Percentiles rank a stretch among this genome's conserved stretches.
phyloP scores from a whole-genome alignment of 805 yeast genomes.

The Yarrowia hollandica region DNA sequence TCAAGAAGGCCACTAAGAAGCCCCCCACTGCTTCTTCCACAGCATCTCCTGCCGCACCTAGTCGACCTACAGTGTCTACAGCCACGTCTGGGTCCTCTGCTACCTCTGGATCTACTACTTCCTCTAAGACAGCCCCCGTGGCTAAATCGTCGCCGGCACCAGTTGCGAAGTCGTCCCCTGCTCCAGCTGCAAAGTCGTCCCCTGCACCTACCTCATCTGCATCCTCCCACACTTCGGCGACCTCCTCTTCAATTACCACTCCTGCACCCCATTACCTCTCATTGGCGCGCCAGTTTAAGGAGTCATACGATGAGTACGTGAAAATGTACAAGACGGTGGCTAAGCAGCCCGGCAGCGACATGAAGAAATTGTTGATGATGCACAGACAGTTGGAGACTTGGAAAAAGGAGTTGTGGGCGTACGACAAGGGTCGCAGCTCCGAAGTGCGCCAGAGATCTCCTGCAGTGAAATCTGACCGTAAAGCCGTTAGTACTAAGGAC shows the following conservation, averaged over 20 bases:
- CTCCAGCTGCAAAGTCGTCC: neutral
- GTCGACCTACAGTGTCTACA: too few species aligned
- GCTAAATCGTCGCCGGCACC: neutral
- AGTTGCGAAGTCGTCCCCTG: neutral
- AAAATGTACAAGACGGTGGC: slow-evolving; percentile 45
- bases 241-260: neutral
- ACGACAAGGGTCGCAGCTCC: slow-evolving; percentile 15
- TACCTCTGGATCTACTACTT: neutral
- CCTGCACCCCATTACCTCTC: slow-evolving; percentile 35
- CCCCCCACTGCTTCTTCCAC: neutral
- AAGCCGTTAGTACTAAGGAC: slow-evolving; percentile 23
- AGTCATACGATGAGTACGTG: slow-evolving; percentile 52
- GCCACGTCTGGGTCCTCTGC: slow-evolving; percentile 3
- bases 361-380: slow-evolving; percentile 49
- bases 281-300: slow-evolving; percentile 51
- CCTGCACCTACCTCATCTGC: neutral
- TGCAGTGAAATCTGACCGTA: slow-evolving; percentile 28
- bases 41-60: too few species aligned
- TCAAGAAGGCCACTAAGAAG: slow-evolving; percentile 6
- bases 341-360: slow-evolving; percentile 38
- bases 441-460: slow-evolving; percentile 27
- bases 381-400: slow-evolving; percentile 55
- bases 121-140: neutral
- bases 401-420: slow-evolving; percentile 58
- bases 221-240: neutral